A percentile compares a stretch with the other conserved stretches of the same genome.
These are phyloP conservation scores for Leccinellum luteum DNA, from an alignment of 768 basidiomycete genomes.

Conservation along the genomic window DNA sequence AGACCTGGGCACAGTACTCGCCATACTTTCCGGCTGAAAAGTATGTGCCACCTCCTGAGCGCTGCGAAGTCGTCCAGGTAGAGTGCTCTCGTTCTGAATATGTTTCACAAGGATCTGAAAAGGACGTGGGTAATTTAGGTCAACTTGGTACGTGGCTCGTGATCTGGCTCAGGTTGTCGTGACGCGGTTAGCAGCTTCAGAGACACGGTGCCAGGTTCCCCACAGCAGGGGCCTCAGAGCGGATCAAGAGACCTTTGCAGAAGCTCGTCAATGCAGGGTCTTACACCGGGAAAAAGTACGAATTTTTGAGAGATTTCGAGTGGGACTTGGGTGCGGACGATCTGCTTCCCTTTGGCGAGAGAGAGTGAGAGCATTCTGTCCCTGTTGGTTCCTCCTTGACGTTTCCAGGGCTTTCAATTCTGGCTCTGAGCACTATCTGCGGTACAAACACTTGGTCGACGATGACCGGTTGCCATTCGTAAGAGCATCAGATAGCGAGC, in stretches of 20 bases:
- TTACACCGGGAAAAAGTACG: conserved; percentile 44
- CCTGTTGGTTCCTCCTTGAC: not conserved
- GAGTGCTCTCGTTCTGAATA: conserved; percentile 1
- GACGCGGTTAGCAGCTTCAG: conserved; percentile 52
- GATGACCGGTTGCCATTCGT: conserved; percentile 50
- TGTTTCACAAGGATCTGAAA: not conserved
- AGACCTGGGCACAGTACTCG: conserved; percentile 59
- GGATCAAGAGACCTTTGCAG: conserved; percentile 46
- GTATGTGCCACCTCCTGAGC: conserved; percentile 45
- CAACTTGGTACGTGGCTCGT: conserved; percentile 25
- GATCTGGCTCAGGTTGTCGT: not conserved
- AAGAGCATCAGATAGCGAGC: conserved; percentile 46
- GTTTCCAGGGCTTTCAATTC: conserved; percentile 45
- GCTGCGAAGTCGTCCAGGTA: conserved; percentile 59
- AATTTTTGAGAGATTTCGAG: conserved; percentile 57
- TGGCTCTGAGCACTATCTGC: conserved; percentile 48
- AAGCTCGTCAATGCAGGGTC: conserved; percentile 51
- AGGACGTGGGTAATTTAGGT: conserved; percentile 13
- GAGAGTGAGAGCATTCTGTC: conserved; percentile 45
- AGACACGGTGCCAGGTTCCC: conserved; percentile 81
- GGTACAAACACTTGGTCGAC: conserved; percentile 52
- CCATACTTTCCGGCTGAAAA: conserved; percentile 51
- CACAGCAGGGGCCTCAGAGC: conserved; percentile 44
- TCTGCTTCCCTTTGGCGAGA: conserved; percentile 65
- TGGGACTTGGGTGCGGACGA: conserved; percentile 58